Base-by-base conservation (phyloP, 768 basidiomycete genomes). In the Russula dissimulans region DNA sequence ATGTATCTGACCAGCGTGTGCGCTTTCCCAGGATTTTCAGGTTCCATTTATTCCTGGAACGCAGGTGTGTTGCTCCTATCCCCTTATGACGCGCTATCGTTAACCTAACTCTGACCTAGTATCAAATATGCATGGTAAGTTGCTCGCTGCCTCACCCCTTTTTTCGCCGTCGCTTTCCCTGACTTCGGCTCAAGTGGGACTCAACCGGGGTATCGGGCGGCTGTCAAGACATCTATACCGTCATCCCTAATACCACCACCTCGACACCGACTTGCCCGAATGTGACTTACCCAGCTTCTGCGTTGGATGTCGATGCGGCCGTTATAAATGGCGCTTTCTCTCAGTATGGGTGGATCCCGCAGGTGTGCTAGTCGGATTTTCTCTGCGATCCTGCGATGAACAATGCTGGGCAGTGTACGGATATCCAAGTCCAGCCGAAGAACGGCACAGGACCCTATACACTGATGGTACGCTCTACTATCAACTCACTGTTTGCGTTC, bases 61-160 rank as follows among this genome's bases (percentile, higher is more conserved):
- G 32, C 72, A 76, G 69, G 81, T 81, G 57, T 62, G 74, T 66
- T 18, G 36, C 29, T 48, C 8, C 11, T 14, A 31, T 12, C 29
- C 11, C 43, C 31, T 5, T 26, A 29, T 43, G 53, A 6, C 44
- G 42, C 44, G 44, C 12, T 15, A 31, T 15, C 32, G 8, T 46
- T 47, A 34, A 60, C 48, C n/a, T n/a, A 5, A n/a, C 14, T 36
- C 31, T n/a, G 14, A 31, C 50, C 11, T 45, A 82, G 79, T 86
- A 83, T 68, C 82, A 85, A 74, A 81, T 83, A 65, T 86, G 84
- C 74, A 85, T 86, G 83, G 82, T 83, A 44, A 53, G 74, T 50
- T 1, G 34, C 22, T 26, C 22, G 22, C 22, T 26, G 22, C 22
- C 22, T 0, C 36, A 32, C 17, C 49, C 34, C 31, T 18, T 14